Percentiles rank a stretch among this genome's conserved stretches.
phyloP scores from a whole-genome alignment of 495 filamentous ascomycete genomes.

The Penicillium desertorum region DNA sequence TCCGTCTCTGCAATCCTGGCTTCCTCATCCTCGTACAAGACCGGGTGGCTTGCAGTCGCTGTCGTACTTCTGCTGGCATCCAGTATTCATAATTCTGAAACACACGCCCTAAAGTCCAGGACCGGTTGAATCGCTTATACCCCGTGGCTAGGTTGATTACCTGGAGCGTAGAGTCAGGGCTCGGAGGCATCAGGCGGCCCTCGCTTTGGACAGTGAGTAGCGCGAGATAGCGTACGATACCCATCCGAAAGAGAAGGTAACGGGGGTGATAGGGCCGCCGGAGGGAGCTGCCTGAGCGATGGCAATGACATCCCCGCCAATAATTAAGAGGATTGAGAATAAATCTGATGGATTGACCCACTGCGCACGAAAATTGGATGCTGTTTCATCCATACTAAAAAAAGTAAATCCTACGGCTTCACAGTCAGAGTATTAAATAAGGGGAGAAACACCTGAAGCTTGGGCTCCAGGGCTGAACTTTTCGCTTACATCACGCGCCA shows the following conservation, averaged over 20 bases:
- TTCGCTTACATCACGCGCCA: not conserved
- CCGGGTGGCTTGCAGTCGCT: constrained; percentile 12
- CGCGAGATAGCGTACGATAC: constrained; percentile 46
- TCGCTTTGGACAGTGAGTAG: constrained; percentile 46
- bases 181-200: constrained; percentile 35
- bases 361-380: constrained; percentile 14
- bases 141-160: constrained; percentile 48
- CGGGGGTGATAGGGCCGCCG: constrained; percentile 37
- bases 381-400: not conserved
- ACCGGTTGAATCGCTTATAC: constrained; percentile 42
- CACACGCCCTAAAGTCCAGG: constrained; percentile 52
- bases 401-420: not conserved
- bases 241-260: constrained; percentile 58
- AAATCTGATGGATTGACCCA: constrained; percentile 38
- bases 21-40: not conserved
- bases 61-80: constrained; percentile 11
- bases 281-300: constrained; percentile 50
- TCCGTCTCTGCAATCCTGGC: constrained; percentile 2
- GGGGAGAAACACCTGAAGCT: not conserved
- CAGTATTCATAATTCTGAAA: constrained; percentile 49
- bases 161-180: constrained; percentile 19
- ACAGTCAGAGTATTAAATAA: not conserved
- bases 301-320: constrained; percentile 50
- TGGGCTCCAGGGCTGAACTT: not conserved
- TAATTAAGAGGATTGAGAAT: constrained; percentile 47